These are phyloP conservation scores for Coemansia sp. DNA, from an alignment of 192 early-diverging fungal species.

Conservation along the genomic window DNA sequence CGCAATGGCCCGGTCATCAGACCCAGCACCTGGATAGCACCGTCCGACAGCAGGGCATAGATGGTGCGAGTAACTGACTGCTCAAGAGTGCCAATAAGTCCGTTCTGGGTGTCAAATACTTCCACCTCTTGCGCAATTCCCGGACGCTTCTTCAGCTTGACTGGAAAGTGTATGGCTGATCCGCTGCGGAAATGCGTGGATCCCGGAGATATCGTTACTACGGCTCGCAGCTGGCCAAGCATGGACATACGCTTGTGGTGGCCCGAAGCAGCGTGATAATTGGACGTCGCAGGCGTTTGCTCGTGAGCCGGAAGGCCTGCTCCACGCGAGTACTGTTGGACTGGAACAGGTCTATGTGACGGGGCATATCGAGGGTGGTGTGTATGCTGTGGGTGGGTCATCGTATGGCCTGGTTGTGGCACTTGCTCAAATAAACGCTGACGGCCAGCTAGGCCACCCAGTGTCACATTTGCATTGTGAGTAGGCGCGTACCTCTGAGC, in stretches of 20 bases:
- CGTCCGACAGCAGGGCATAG: slow-evolving; percentile 27
- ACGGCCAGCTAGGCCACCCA: background rate
- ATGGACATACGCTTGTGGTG: slow-evolving; percentile 25
- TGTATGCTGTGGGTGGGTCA: background rate
- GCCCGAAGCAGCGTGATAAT: background rate
- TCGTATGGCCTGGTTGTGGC: background rate
- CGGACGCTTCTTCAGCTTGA: slow-evolving; percentile 31
- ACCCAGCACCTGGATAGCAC: slow-evolving; percentile 30
- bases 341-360: background rate
- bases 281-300: background rate
- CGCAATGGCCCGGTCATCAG: slow-evolving; percentile 32
- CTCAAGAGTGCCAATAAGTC: slow-evolving; percentile 44
- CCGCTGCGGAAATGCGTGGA: slow-evolving; percentile 34
- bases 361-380: background rate
- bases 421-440: background rate
- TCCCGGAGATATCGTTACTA: slow-evolving; percentile 29
- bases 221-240: slow-evolving; percentile 48
- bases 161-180: slow-evolving; percentile 21
- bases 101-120: slow-evolving; percentile 23
- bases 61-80: slow-evolving; percentile 37
- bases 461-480: background rate
- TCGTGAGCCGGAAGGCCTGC: background rate
- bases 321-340: background rate
- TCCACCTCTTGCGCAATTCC: slow-evolving; percentile 32
- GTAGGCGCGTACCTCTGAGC: background rate